These are phyloP conservation scores for Penicillium malachiteum DNA, from an alignment of 495 filamentous ascomycete species.

Conservation along the genomic window DNA sequence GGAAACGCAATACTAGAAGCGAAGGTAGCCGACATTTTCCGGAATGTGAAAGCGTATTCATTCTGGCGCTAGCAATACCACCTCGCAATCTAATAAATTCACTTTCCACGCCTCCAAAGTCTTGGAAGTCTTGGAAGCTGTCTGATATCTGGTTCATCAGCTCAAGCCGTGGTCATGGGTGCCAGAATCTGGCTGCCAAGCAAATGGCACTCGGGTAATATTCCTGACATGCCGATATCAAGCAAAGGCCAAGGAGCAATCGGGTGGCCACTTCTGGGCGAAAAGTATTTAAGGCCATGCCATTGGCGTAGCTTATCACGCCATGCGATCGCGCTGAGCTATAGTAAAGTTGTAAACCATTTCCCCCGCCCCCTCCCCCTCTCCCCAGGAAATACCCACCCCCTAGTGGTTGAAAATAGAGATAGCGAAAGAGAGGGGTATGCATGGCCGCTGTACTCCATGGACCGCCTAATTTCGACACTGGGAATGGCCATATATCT, in stretches of 20 bases:
- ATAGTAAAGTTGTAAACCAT: too few species aligned
- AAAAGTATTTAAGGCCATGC: not conserved
- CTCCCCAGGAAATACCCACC: too few species aligned
- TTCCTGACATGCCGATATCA: not conserved
- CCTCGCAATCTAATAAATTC: not conserved
- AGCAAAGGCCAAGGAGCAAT: not conserved
- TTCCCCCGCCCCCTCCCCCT: too few species aligned
- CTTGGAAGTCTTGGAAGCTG: not conserved
- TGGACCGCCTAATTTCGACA: too few species aligned
- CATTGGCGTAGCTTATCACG: conserved; percentile 1
- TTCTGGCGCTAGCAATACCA: not conserved
- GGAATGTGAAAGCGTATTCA: not conserved
- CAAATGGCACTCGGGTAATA: not conserved
- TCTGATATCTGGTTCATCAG: not conserved
- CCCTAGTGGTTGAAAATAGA: too few species aligned
- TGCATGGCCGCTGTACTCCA: too few species aligned
- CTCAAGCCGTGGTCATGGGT: not conserved
- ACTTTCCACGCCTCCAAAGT: not conserved
- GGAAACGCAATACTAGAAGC: not conserved
- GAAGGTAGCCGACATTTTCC: not conserved
- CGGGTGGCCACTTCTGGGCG: not conserved
- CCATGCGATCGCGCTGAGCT: not conserved
- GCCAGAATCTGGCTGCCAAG: not conserved
- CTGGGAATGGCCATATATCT: too few species aligned
- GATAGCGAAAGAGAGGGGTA: too few species aligned